These are phyloP conservation scores for Paramecium octaurelia DNA, from an alignment of 73 alveolate species.

Conservation along the genomic window DNA sequence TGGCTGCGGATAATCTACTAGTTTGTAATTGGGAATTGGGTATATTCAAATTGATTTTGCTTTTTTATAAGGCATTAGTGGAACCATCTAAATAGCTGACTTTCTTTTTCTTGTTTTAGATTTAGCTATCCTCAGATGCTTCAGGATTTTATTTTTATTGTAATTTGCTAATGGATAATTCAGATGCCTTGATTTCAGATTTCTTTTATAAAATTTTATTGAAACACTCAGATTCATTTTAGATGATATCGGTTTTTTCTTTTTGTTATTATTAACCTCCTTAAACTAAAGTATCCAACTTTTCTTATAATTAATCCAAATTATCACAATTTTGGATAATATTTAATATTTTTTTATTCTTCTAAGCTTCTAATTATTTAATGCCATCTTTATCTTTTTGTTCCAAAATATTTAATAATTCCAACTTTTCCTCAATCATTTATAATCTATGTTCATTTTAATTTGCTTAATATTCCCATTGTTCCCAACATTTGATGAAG, in stretches of 20 bases:
- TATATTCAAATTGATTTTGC: neutral
- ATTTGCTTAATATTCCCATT: neutral
- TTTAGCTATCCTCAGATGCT: neutral
- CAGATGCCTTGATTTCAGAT: neutral
- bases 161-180: neutral
- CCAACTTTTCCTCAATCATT: neutral
- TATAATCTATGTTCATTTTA: neutral
- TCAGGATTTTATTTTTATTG: neutral
- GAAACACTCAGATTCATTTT: conserved; percentile 21
- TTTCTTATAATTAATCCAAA: neutral
- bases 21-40: neutral
- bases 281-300: neutral
- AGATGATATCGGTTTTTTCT: neutral
- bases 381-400: neutral
- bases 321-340: conserved; percentile 9
- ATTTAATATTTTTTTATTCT: neutral
- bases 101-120: neutral
- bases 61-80: neutral
- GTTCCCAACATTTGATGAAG: conserved; percentile 31
- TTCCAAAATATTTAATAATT: neutral
- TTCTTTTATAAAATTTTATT: neutral
- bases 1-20: neutral
- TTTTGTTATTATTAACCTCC: neutral
- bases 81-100: neutral
- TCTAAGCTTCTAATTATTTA: neutral